Evolutionary conservation across 371 early-diverging fungal genomes (phyloP).

Genomic region (Circinella umbellata): DNA sequence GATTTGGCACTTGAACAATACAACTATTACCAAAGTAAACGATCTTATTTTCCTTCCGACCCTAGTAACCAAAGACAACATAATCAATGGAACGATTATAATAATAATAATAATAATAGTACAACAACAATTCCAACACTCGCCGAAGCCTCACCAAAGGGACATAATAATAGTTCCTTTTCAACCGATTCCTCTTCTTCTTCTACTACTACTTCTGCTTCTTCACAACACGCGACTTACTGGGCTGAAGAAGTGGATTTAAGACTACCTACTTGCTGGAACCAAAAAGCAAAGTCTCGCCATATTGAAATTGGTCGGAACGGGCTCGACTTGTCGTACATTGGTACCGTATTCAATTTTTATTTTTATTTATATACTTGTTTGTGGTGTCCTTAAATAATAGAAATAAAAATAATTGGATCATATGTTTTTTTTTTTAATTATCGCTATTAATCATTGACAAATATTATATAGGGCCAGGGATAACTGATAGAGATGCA

Average conservation of each 20-base stretch:
- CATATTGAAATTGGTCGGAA: conserved; percentile 59
- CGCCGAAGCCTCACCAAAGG: background rate
- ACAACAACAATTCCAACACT: background rate
- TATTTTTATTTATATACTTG: too few species aligned
- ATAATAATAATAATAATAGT: background rate
- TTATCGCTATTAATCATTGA: conserved; percentile 1
- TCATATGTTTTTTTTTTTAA: conserved; percentile 13
- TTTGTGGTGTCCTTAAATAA: too few species aligned
- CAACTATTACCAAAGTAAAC: conserved; percentile 19
- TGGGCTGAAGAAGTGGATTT: conserved; percentile 34
- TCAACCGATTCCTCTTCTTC: background rate
- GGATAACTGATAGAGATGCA: conserved; percentile 81
- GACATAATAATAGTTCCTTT: background rate
- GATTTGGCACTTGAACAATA: conserved; percentile 35
- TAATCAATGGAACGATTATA: conserved; percentile 3
- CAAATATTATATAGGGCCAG: conserved; percentile 66
- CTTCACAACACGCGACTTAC: conserved; percentile 6
- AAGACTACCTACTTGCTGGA: conserved; percentile 68
- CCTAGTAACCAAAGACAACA: background rate
- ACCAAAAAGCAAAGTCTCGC: conserved; percentile 61
- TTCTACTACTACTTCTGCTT: background rate
- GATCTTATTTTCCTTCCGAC: conserved; percentile 8
- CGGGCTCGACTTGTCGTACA: conserved; percentile 62
- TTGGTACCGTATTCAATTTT: conserved; percentile 30
- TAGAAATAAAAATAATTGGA: too few species aligned